Evolutionary conservation across 2,329 filamentous ascomycete species (phyloP), one percentile per base, ranked within the genome.

Genomic region (Microsporum canis): DNA sequence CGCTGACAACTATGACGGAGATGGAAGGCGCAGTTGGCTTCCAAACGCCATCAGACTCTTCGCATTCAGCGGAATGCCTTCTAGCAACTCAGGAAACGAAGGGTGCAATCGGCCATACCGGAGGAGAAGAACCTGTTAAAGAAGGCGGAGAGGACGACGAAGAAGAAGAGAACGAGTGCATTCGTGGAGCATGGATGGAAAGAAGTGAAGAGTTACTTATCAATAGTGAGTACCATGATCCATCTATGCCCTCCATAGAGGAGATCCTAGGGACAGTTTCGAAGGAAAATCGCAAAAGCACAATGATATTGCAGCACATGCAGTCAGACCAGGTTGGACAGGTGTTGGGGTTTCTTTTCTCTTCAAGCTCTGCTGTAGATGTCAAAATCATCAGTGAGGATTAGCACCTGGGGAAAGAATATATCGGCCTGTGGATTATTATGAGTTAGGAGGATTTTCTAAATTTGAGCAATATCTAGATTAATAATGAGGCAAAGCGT

Each of bases 221-320:
- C 33, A 55, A 55, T 23, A 36, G 23, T 29, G n/a, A 33, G 5
- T 55, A 55, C 31, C 12, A 55, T 5, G 51, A 36, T 17, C 51
- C 14, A 36, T 34, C 51, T 17, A 38, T 55, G 51, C 51, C 51
- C 5, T 55, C 51, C 31, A 55, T 55, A 36, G 51, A 55, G 36
- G 51, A 55, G 23, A 55, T 55, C 8, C 31, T 55, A 7, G 51
- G 51, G 5, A 55, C 55, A 12, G 55, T 39, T 41, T 57, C 39
- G 17, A 43, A n/a, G 36, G 39, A 36, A 39, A 57, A 43, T 17
- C 10, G 55, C 2, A 57, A 57, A 57, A 57, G 55, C 34, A 57
- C 55, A 29, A 57, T 57, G 55, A 43, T 57, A n/a, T 57, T 57
- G 39, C 55, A 57, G 39, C 34, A 57, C 17, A 57, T 57, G 55